Percentiles rank a stretch among this genome's conserved stretches.
phyloP scores from a whole-genome alignment of 148 eudicot genomes.

The Fagopyrum homotropicum region DNA sequence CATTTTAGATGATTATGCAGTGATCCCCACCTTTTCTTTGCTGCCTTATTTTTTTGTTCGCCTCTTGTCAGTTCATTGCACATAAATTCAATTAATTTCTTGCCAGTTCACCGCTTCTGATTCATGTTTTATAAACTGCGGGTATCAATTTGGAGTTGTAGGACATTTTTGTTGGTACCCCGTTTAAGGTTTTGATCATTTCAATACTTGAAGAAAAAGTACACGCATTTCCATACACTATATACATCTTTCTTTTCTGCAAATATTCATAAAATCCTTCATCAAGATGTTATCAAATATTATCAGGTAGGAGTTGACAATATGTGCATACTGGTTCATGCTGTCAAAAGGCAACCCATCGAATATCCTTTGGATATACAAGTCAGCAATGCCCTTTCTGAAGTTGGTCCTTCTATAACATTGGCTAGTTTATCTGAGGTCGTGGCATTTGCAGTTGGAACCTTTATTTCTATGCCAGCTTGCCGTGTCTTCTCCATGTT shows the following conservation, averaged over 20 bases:
- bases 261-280: background rate
- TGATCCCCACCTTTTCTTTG: background rate
- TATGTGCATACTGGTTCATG: constrained; percentile 68
- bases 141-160: background rate
- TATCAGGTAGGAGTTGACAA: constrained; percentile 66
- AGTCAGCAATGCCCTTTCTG: constrained; percentile 52
- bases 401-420: constrained; percentile 68
- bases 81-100: background rate
- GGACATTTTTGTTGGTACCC: background rate
- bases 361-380: constrained; percentile 44
- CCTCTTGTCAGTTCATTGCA: background rate
- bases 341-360: constrained; percentile 46
- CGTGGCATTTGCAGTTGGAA: constrained; percentile 61
- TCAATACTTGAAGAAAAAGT: background rate
- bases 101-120: background rate
- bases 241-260: background rate
- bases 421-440: constrained; percentile 62
- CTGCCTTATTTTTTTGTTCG: background rate
- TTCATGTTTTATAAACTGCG: background rate
- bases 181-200: background rate
- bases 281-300: background rate
- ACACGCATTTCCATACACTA: background rate
- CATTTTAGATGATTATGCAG: background rate
- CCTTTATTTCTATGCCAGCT: constrained; percentile 67
- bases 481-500: constrained; percentile 69